Base-by-base conservation (phyloP, 768 basidiomycete genomes). In the Hortiboletus campestris region DNA sequence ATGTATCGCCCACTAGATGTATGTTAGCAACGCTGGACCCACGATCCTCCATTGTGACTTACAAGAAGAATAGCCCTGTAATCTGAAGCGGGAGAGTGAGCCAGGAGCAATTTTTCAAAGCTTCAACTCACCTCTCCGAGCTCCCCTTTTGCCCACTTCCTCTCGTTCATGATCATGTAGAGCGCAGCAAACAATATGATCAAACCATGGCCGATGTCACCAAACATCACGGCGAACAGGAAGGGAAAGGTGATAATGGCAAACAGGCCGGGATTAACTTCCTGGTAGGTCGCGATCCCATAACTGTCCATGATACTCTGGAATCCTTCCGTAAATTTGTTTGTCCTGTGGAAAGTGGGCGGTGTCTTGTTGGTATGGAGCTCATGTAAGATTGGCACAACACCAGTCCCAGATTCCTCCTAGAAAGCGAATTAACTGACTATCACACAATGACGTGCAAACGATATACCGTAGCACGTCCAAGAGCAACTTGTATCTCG, bases 141-240 rank as follows among this genome's bases (percentile, higher is more conserved):
- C 59, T 86, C 85, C 17, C 74, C 74, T 67, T 86, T 90, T 5
- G 81, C 85, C 67, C 93, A 79, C 66, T 82, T 86, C 72, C 81
- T 84, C 75, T 99, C 97, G n/a, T 81, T 77, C 51, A 88, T 52
- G 67, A 98, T 93, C 91, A 98, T 94, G 55, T 82, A 85, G 2
- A 86, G 54, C 4, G 92, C 96, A 17, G 86, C 84, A 40, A 80
- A 66, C 59, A 89, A 80, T 63, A 91, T 89, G 66, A 98, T 85
- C 57, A 84, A 76, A 31, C 94, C 97, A 74, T 99, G 97, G 4
- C 97, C 97, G 67, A 98, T 91, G 73, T 99, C 97, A 65, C 97
- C 97, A 69, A 99, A 99, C 97, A 99, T 99, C 75, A 99, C 92
- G 6, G 94, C 96, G 65, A 98, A 99, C 62, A 99, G 74, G 84